These are phyloP conservation scores for Astraeus odoratus DNA, from an alignment of 768 basidiomycete species.

Conservation along the genomic window DNA sequence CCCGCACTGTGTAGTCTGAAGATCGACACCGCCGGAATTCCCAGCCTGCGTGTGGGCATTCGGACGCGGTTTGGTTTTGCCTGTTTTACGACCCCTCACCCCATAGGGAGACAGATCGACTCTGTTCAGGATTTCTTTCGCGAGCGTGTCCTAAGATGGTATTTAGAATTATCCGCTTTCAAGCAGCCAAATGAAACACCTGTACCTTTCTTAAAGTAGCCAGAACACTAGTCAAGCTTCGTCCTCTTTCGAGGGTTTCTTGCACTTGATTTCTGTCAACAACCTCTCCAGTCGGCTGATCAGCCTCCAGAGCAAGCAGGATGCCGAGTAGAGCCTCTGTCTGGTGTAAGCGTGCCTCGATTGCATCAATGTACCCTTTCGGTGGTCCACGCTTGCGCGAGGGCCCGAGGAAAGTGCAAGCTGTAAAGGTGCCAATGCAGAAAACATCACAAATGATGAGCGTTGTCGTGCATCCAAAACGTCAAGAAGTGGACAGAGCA, in stretches of 20 bases:
- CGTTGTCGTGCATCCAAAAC: slow-evolving; percentile 7
- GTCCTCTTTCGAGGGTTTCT: slow-evolving; percentile 7
- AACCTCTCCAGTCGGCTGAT: slow-evolving; percentile 24
- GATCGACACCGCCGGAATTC: slow-evolving; percentile 26
- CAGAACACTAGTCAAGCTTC: slow-evolving; percentile 30
- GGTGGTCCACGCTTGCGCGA: slow-evolving; percentile 81
- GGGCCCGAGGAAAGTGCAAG: slow-evolving; percentile 72
- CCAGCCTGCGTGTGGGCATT: slow-evolving; percentile 14
- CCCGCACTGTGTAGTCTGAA: slow-evolving; percentile 58
- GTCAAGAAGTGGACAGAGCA: slow-evolving; percentile 4
- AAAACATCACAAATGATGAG: slow-evolving; percentile 8
- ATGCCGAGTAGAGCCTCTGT: slow-evolving; percentile 87
- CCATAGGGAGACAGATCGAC: slow-evolving; percentile 82
- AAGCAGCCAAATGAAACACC: neutral
- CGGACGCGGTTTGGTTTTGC: slow-evolving; percentile 25
- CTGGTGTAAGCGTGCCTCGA: slow-evolving; percentile 86
- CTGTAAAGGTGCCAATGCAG: slow-evolving; percentile 27
- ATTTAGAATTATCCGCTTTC: no score
- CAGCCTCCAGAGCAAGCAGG: slow-evolving; percentile 45
- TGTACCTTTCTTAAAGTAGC: slow-evolving; percentile 46
- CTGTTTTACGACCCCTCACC: slow-evolving; percentile 55
- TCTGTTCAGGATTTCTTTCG: slow-evolving; percentile 71
- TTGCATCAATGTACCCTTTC: slow-evolving; percentile 94
- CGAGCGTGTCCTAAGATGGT: slow-evolving; percentile 62
- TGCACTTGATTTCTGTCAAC: slow-evolving; percentile 1